phyloP scores from a whole-genome alignment of 2,329 filamentous ascomycete species.

The Trichoderma atroviride region DNA sequence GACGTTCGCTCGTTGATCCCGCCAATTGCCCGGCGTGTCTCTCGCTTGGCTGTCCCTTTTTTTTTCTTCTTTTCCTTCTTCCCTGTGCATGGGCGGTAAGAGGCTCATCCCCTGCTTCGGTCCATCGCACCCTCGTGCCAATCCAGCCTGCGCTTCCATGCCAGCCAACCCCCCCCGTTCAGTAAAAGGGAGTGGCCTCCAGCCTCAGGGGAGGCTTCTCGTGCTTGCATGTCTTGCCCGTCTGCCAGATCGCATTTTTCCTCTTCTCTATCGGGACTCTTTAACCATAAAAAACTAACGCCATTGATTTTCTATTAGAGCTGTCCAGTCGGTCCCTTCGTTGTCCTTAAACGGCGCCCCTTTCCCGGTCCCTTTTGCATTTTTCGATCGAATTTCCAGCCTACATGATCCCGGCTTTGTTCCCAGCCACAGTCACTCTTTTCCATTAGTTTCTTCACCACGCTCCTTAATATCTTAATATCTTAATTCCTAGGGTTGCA shows the following conservation, averaged over 20 bases:
- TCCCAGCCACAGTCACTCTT: conserved; percentile 61
- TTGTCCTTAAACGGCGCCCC: conserved; percentile 51
- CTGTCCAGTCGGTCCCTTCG: conserved; percentile 44
- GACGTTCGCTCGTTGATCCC: conserved; percentile 68
- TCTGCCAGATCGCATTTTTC: conserved; percentile 28
- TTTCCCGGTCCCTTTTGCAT: conserved; percentile 46
- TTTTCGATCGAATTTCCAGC: conserved; percentile 30
- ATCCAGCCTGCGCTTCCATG: conserved; percentile 30
- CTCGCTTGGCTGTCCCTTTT: conserved; percentile 37
- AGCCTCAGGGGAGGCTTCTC: conserved; percentile 28
- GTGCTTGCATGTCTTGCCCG: conserved; percentile 24
- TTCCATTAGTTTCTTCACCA: conserved; percentile 53
- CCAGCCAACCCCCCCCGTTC: conserved; percentile 34
- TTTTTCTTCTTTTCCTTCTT: conserved; percentile 39
- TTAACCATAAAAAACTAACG: conserved; percentile 37
- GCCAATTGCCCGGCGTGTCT: conserved; percentile 49
- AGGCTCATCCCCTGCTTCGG: conserved; percentile 35
- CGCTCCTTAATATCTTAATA: conserved; percentile 64
- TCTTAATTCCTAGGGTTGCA: conserved; percentile 48
- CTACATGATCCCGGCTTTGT: conserved; percentile 50
- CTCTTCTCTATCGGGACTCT: conserved; percentile 31
- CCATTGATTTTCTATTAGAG: conserved; percentile 42
- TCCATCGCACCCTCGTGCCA: conserved; percentile 29
- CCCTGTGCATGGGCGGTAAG: conserved; percentile 57
- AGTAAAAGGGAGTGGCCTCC: conserved; percentile 36